A percentile compares a stretch with the other conserved stretches of the same genome.
These are phyloP conservation scores for Quercus robur DNA, from an alignment of 306 rosid species.

Conservation along the genomic window DNA sequence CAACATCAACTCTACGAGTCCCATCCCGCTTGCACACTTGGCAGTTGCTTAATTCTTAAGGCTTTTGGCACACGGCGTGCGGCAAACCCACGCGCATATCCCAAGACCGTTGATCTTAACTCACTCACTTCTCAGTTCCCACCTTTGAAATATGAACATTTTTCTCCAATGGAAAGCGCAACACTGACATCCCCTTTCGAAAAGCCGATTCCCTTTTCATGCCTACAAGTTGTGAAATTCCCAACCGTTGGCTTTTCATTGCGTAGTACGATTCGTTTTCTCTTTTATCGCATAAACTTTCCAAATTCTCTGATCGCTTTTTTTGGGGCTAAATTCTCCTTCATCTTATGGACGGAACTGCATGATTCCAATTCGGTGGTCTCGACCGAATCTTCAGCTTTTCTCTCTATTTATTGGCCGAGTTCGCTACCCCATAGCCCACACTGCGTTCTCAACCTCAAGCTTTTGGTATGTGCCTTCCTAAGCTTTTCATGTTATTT, in stretches of 20 bases:
- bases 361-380: conserved; percentile 27
- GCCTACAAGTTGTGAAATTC: background rate
- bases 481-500: background rate
- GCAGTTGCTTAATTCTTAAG: background rate
- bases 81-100: background rate
- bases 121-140: too few species aligned
- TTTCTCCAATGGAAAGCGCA: background rate
- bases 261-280: background rate
- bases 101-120: background rate
- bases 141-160: background rate
- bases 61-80: background rate
- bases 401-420: background rate
- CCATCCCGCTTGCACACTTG: background rate
- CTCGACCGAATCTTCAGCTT: conserved; percentile 16
- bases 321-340: background rate
- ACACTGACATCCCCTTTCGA: background rate
- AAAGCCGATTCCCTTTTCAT: conserved; percentile 20
- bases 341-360: background rate
- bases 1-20: background rate
- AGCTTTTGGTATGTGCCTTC: conserved; percentile 6
- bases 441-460: conserved; percentile 12
- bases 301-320: background rate
- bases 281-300: background rate
- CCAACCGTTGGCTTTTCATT: background rate
- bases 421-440: background rate